A percentile compares a stretch with the other conserved stretches of the same genome.
Conservation (phyloP, 768 basidiomycete species). For the Serpula lacrymans region DNA sequence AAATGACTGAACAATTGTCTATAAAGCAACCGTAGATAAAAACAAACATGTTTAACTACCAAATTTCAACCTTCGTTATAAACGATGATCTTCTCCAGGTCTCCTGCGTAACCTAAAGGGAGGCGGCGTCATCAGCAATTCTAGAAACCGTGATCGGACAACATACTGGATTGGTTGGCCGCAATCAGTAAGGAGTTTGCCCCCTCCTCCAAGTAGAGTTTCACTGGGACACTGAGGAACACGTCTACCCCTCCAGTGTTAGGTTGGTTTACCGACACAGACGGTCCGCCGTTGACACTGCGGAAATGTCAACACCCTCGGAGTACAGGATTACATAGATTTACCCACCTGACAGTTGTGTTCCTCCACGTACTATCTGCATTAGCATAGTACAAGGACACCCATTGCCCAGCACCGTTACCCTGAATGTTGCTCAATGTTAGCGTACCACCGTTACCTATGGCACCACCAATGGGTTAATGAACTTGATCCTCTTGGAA, state of each 20-base stretch:
- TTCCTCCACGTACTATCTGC: conserved; percentile 52
- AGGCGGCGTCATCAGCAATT: background rate
- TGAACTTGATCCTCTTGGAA: conserved; percentile 6
- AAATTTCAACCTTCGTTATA: conserved; percentile 32
- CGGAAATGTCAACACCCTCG: background rate
- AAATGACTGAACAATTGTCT: too few relatives aligned
- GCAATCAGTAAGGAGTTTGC: conserved; percentile 51
- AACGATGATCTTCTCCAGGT: conserved; percentile 60
- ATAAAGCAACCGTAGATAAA: too few relatives aligned
- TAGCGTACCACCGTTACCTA: conserved; percentile 56
- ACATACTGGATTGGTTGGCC: conserved; percentile 49
- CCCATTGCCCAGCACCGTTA: conserved; percentile 52
- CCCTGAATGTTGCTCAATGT: conserved; percentile 56
- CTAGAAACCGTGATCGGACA: background rate
- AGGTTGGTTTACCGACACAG: conserved; percentile 53
- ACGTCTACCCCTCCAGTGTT: conserved; percentile 53
- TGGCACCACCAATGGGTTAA: background rate
- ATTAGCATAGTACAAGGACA: conserved; percentile 59
- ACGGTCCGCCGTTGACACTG: conserved; percentile 58
- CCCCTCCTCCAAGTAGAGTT: conserved; percentile 46
- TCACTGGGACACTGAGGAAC: conserved; percentile 54
- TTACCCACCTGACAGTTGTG: conserved; percentile 51
- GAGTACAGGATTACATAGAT: background rate
- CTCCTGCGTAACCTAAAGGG: conserved; percentile 49
- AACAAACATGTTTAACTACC: too few relatives aligned